phyloP scores from a whole-genome alignment of 768 basidiomycete genomes.

The Rhodocollybia butyracea region DNA sequence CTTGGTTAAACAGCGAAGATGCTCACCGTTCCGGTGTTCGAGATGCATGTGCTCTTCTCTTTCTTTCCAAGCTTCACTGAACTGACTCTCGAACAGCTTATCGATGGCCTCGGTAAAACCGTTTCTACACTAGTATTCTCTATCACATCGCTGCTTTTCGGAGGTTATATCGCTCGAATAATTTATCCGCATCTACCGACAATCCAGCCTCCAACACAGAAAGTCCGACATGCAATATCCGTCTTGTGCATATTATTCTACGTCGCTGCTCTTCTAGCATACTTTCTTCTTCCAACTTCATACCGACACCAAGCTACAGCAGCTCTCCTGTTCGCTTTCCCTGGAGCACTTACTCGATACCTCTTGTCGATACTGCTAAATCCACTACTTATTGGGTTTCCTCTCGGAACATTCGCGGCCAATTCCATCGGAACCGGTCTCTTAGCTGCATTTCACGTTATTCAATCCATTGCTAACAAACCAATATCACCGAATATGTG shows the following conservation, averaged over 20 bases:
- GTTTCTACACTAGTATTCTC: constrained; percentile 77
- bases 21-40: constrained; percentile 61
- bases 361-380: constrained; percentile 74
- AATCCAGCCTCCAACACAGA: constrained; percentile 37
- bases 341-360: constrained; percentile 85
- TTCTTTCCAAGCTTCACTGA: constrained; percentile 1
- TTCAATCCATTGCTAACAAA: constrained; percentile 49
- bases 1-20: constrained; percentile 71
- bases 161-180: constrained; percentile 54
- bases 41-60: constrained; percentile 54
- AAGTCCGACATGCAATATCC: constrained; percentile 49
- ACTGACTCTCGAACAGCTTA: constrained; percentile 49
- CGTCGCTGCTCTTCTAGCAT: constrained; percentile 71
- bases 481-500: constrained; percentile 56
- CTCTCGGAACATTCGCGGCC: constrained; percentile 76
- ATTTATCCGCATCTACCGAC: constrained; percentile 39
- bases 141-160: constrained; percentile 74
- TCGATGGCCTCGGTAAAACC: constrained; percentile 83
- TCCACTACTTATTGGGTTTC: constrained; percentile 53
- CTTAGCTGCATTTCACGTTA: constrained; percentile 66
- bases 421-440: constrained; percentile 83
- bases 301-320: constrained; percentile 83
- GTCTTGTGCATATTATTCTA: constrained; percentile 63
- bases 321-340: constrained; percentile 85
- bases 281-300: constrained; percentile 64